Evolutionary conservation across 495 filamentous ascomycete genomes (phyloP).

Genomic region (Neurospora intermedia): DNA sequence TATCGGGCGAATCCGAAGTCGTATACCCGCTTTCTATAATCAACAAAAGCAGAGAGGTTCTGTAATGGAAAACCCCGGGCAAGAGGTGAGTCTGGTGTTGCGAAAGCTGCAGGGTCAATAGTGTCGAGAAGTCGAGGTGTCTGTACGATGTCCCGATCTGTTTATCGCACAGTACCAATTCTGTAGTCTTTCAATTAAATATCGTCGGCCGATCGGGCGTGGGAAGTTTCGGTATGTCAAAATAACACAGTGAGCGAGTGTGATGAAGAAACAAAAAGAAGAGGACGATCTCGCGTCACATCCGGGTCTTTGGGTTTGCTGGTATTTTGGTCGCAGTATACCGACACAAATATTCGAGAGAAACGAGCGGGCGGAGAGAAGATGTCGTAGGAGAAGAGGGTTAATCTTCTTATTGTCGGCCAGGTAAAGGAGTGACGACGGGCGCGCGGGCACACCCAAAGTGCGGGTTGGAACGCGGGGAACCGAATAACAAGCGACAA

Average conservation of each 20-base stretch:
- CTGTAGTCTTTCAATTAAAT: background rate
- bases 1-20: background rate
- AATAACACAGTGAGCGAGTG: background rate
- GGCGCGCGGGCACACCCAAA: slow-evolving; percentile 1
- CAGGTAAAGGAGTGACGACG: slow-evolving; percentile 4
- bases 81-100: background rate
- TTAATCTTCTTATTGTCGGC: background rate
- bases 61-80: background rate
- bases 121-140: background rate
- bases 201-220: background rate
- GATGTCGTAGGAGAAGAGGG: background rate
- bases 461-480: background rate
- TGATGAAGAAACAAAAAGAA: background rate
- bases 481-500: background rate
- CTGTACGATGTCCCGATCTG: background rate
- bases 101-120: background rate
- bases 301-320: background rate
- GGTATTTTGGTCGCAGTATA: background rate
- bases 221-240: background rate
- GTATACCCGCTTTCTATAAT: background rate
- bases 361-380: background rate
- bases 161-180: background rate
- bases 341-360: background rate
- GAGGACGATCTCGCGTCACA: background rate
- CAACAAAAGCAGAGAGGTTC: background rate